These are phyloP conservation scores for Musa balbisiana DNA, from an alignment of 202 grass and related monocot genomes.

Conservation along the genomic window DNA sequence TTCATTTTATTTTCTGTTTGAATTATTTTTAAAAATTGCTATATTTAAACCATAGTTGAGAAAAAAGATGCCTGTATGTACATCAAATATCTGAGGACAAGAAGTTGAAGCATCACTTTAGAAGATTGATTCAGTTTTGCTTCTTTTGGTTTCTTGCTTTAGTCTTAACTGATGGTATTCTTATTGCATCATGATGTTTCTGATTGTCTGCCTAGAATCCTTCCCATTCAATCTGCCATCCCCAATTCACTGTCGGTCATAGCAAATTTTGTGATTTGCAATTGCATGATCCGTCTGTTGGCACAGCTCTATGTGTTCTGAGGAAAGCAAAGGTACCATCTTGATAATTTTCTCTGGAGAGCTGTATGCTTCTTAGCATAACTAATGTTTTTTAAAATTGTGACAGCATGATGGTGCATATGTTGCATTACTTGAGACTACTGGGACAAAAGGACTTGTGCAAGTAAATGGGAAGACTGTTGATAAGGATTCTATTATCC, in stretches of 20 bases:
- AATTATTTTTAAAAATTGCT: too few species aligned
- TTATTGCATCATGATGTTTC: slow-evolving; percentile 11
- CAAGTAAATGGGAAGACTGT: slow-evolving; percentile 82
- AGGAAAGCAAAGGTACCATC: slow-evolving; percentile 68
- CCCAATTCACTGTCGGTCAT: slow-evolving; percentile 74
- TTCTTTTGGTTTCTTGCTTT: neutral
- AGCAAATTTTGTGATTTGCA: slow-evolving; percentile 67
- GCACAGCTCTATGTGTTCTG: slow-evolving; percentile 60
- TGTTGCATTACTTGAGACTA: slow-evolving; percentile 61
- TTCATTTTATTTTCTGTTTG: too few species aligned
- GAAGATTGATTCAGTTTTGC: neutral
- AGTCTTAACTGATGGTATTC: neutral
- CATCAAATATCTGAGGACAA: too few species aligned
- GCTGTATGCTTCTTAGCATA: slow-evolving; percentile 13
- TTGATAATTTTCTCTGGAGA: slow-evolving; percentile 9
- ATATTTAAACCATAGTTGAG: too few species aligned
- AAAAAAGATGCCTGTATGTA: too few species aligned
- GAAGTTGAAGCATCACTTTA: too few species aligned
- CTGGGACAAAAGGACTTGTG: slow-evolving; percentile 54
- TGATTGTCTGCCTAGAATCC: slow-evolving; percentile 61
- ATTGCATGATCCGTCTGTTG: slow-evolving; percentile 48
- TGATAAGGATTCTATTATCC: slow-evolving; percentile 59
- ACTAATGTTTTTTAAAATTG: slow-evolving; percentile 4
- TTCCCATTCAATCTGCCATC: slow-evolving; percentile 40
- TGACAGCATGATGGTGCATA: slow-evolving; percentile 24